Base-by-base conservation (phyloP, 805 yeast genomes). In the Lipomyces mesembrius region DNA sequence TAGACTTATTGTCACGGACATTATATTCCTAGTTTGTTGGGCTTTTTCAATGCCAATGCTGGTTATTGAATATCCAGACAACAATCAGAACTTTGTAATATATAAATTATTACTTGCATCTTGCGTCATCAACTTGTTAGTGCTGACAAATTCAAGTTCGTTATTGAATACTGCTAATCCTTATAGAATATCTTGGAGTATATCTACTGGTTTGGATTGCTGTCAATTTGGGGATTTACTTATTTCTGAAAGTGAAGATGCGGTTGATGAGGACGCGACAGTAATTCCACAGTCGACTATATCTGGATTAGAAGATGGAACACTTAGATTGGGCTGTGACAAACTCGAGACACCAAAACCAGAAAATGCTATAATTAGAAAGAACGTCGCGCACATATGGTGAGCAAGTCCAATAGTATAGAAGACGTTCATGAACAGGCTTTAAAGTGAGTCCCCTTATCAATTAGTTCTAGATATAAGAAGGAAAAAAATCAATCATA, bases 21-120 rank as follows among this genome's bases (percentile, higher is more conserved):
- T 65, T 8, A 29, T 49, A n/a, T 67, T 67, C 29, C 25, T 67
- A 12, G 62, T 58, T 3, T 43, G 60, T 11, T 68, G 71, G 71
- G 61, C 67, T 9, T 29, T 62, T 22, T 35, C 63, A 5, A 52
- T 67, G 14, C 71, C 71, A 3, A 46, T 61, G n/a, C 39, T 68
- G 29, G 57, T 61, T 7, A 25, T 67, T 20, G 58, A 59, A 20
- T 62, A 35, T 46, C 71, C 71, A 4, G 57, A 46, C 46, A 57
- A 52, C 17, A 52, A 32, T 22, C 39, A 32, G 4, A 51, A 46
- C 46, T 46, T 39, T 9, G 9, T 25, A 2, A 34, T 34, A 37
- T 63, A 61, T 22, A 61, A 9, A 37, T 17, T 60, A 17, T 29
- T 59, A 25, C 54, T 60, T 25, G 55, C 35, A 14, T n/a, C 62